Base-by-base conservation (phyloP, 2,329 filamentous ascomycete species). In the Paecilomyces niveus region DNA sequence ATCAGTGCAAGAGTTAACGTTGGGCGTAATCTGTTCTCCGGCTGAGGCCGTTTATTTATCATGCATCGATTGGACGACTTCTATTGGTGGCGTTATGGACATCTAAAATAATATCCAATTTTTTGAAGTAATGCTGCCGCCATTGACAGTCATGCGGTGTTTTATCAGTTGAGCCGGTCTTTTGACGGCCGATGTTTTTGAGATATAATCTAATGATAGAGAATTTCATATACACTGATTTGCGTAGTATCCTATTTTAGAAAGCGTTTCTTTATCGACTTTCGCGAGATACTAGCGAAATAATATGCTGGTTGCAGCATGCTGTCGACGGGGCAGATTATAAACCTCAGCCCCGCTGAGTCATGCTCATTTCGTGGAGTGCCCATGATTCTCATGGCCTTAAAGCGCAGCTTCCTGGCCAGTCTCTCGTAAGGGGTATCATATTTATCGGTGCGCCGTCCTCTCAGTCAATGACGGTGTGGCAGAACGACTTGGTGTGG, bases 391-490 rank as follows among this genome's bases (percentile, higher is more conserved):
- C 24, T 52, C 21, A 13, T 15, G 13, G 21, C 18, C 13, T 13
- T 52, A 18, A 6, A 26, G 26, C 9, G 26, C 10, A 24, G 3
- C 26, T 11, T 29, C 50, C 21, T 24, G 50, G 9, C 11, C 10
- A 6, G 22, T 21, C 22, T 24, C 26, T 24, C 50, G 22, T 29
- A 18, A 52, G 8, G 33, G 58, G 52, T 51, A 56, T 13, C 49
- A 32, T 50, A 45, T 13, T 35, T 58, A 57, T 55, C 54, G 62
- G 15, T 60, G 59, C 26, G 54, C 58, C 51, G n/a, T 66, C 60
- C 63, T 68, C 54, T 65, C 65, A 13, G 64, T 62, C 54, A 65
- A 56, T 22, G 63, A 66, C 8, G 70, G 70, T 1, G 67, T 70
- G 31, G 64, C 61, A 24, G 62, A 57, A 11, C 61, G 29, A 52